Evolutionary conservation across 2,329 filamentous ascomycete genomes (phyloP), one percentile per base, ranked within the genome.

Genomic region (Calonectria pauciramosa): DNA sequence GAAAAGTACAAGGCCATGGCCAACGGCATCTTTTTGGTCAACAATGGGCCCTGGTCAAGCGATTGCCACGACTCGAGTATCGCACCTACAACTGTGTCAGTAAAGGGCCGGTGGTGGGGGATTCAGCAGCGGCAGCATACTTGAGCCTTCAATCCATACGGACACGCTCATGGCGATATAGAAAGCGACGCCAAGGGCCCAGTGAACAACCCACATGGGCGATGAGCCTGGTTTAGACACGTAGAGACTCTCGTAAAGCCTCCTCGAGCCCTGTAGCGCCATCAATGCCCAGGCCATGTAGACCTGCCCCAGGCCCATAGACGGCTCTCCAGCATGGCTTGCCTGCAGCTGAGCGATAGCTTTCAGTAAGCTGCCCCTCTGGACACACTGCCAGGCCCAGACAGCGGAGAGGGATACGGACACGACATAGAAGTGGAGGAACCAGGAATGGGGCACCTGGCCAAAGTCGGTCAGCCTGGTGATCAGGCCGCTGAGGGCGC

Each of bases 401-500:
- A 96, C 94, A 6, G 91, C 80, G 0, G 95, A 96, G 73, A 91
- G 92, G 2, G 87, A 82, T 6, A 96, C 86, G 4, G 95, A 96
- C 44, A 92, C 83, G 68, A 94, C 82, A 84, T 99, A 99, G 86
- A 98, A 99, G 80, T 97, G 94, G 54, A 89, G 90, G 84, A 99
- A 99, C 93, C 95, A 99, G 75, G 90, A 90, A 86, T 99, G 97
- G 28, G 96, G 96, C 44, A 98, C 93, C 82, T 91, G 91, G 78
- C 86, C 85, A 66, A 77, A 77, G 52, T 81, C 74, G 28, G 81
- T 78, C 38, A 87, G 52, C 68, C 79, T 79, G 68, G 80, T 79
- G 51, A 88, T 69, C 36, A 85, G 51, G 7, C 72, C 77, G 65
- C 82, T 71, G 26, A 86, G 66, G 30, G 69, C 38, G 59, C 36